A percentile compares a stretch with the other conserved stretches of the same genome.
Evolutionary conservation across 2,329 filamentous ascomycete species (phyloP).

Genomic region (Seiridium cupressi): DNA sequence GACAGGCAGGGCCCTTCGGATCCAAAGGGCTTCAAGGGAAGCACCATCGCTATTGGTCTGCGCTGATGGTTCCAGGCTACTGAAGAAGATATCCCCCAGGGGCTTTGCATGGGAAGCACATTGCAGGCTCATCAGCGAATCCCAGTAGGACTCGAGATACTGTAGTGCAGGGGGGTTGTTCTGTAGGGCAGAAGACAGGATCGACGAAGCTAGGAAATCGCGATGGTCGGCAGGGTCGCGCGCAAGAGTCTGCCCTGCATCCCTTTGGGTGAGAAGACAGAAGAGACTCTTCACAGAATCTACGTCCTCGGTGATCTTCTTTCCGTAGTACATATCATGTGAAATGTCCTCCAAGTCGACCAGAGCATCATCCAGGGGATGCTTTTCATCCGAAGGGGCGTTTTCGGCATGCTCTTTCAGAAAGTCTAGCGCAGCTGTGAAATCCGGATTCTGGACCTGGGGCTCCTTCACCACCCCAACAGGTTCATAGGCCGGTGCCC

Average conservation of each 20-base stretch:
- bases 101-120: constrained; percentile 27
- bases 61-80: constrained; percentile 32
- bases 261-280: constrained; percentile 47
- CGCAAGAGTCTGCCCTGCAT: constrained; percentile 15
- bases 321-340: constrained; percentile 69
- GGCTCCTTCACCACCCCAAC: constrained; percentile 58
- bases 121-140: constrained; percentile 32
- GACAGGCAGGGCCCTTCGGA: constrained; percentile 38
- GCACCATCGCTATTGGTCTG: constrained; percentile 12
- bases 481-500: constrained; percentile 56
- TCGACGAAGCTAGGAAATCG: constrained; percentile 53
- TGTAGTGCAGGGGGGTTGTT: constrained; percentile 64
- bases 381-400: constrained; percentile 18
- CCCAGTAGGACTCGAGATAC: constrained; percentile 49
- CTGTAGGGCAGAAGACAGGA: constrained; percentile 57
- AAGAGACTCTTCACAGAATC: constrained; percentile 54
- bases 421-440: constrained; percentile 45
- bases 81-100: constrained; percentile 40
- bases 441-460: constrained; percentile 34
- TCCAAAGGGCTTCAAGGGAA: constrained; percentile 17
- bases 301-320: constrained; percentile 57
- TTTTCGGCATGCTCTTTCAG: constrained; percentile 41
- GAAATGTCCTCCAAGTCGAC: constrained; percentile 61
- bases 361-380: constrained; percentile 47
- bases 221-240: constrained; percentile 23